Percentiles rank a stretch among this genome's conserved stretches.
Conservation (phyloP, 768 basidiomycete species). For the Suillus alpinus region DNA sequence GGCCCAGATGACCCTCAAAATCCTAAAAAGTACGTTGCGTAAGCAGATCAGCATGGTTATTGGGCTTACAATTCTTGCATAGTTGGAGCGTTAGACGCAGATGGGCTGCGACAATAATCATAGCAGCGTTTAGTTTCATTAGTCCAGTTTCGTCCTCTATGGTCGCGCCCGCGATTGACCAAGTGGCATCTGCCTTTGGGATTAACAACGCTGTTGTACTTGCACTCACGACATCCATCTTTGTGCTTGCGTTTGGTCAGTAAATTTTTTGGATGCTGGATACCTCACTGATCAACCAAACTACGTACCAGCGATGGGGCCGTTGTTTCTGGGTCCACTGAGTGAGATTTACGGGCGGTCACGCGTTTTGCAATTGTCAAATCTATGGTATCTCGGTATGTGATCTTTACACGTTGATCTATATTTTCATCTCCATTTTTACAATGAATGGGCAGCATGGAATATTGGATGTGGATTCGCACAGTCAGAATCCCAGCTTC, state of each 20-base stretch:
- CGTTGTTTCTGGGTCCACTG: slow-evolving; percentile 52
- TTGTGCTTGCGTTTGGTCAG: slow-evolving; percentile 59
- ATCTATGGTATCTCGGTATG: slow-evolving; percentile 63
- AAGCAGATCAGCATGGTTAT: background rate
- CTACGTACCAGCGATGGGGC: slow-evolving; percentile 19
- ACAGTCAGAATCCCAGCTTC: slow-evolving; percentile 51
- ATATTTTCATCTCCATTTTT: background rate
- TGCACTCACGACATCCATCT: slow-evolving; percentile 61
- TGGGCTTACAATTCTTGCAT: background rate
- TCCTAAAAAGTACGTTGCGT: background rate
- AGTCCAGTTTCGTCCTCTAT: slow-evolving; percentile 71
- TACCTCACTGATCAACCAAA: background rate
- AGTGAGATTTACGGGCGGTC: slow-evolving; percentile 75
- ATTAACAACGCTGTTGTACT: slow-evolving; percentile 48
- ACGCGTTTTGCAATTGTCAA: slow-evolving; percentile 56
- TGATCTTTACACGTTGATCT: background rate
- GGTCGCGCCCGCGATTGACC: slow-evolving; percentile 60
- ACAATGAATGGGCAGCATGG: slow-evolving; percentile 41
- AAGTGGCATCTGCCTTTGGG: slow-evolving; percentile 51
- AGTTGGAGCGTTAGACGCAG: slow-evolving; percentile 59
- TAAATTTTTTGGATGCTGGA: background rate
- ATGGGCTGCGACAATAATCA: slow-evolving; percentile 62
- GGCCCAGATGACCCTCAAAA: background rate
- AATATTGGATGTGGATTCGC: slow-evolving; percentile 66
- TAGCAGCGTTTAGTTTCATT: slow-evolving; percentile 68